These are phyloP conservation scores for Pythium rhizo-oryzae DNA, from an alignment of 352 stramenopile species.

Conservation along the genomic window DNA sequence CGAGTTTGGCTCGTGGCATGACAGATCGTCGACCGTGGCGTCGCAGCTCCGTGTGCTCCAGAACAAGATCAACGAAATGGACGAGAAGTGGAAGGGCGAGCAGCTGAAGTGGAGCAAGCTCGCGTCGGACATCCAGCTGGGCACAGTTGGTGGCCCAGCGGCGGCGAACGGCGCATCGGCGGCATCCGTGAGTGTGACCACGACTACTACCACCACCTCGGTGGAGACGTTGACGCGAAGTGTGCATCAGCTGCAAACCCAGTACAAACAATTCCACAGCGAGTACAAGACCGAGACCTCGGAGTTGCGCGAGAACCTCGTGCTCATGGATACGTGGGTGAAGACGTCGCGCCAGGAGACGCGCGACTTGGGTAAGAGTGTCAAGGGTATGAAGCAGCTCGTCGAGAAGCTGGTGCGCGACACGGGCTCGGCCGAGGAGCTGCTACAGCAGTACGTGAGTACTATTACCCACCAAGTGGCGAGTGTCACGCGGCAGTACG, in stretches of 20 bases:
- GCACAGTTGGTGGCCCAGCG: not conserved
- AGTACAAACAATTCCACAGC: slow-evolving; percentile 44
- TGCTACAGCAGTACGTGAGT: slow-evolving; percentile 84
- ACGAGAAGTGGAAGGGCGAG: slow-evolving; percentile 31
- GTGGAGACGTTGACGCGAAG: slow-evolving; percentile 27
- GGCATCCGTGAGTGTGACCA: not conserved
- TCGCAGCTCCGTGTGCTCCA: slow-evolving; percentile 39
- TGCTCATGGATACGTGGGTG: slow-evolving; percentile 45
- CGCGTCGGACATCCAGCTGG: slow-evolving; percentile 14
- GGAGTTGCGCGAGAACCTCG: slow-evolving; percentile 42
- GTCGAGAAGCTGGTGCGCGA: slow-evolving; percentile 81
- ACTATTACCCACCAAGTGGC: slow-evolving; percentile 86
- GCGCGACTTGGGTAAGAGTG: slow-evolving; percentile 45
- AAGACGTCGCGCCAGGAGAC: slow-evolving; percentile 48
- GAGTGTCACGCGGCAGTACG: slow-evolving; percentile 80
- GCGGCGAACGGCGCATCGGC: not conserved
- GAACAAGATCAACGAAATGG: slow-evolving; percentile 34
- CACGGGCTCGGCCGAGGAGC: slow-evolving; percentile 61
- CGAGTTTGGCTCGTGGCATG: slow-evolving; percentile 59
- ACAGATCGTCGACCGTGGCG: slow-evolving; percentile 39
- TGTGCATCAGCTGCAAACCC: slow-evolving; percentile 38
- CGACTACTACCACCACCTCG: not conserved
- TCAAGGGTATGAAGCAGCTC: slow-evolving; percentile 67
- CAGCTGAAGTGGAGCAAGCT: slow-evolving; percentile 39
- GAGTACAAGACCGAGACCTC: slow-evolving; percentile 40